A percentile compares a stretch with the other conserved stretches of the same genome.
Conservation (phyloP, 1,284 basidiomycete genomes). For the Irpex sp. region DNA sequence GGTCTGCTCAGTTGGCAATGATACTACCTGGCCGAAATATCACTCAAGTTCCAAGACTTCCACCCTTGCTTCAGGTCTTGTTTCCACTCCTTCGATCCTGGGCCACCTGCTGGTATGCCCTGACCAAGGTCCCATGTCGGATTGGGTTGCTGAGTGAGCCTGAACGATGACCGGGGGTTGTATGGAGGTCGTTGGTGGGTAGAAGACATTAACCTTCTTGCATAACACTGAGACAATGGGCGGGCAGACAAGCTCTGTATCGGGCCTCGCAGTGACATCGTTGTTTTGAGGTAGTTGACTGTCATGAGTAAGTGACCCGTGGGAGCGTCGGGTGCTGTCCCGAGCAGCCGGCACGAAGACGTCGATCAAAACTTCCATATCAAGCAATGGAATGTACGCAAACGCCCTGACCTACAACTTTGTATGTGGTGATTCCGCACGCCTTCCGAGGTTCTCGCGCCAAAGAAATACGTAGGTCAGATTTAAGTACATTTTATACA, state of each 20-base stretch:
- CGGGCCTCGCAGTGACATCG: neutral
- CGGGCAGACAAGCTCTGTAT: neutral
- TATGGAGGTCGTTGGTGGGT: conserved; percentile 23
- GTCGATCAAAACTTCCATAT: neutral
- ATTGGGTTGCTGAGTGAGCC: conserved; percentile 43
- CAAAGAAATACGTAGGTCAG: too few species aligned
- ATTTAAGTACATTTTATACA: too few species aligned
- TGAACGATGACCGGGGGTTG: conserved; percentile 32
- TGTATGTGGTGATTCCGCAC: too few species aligned
- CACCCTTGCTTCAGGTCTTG: conserved; percentile 33
- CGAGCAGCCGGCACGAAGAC: neutral
- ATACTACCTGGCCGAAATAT: conserved; percentile 13
- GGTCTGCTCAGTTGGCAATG: neutral
- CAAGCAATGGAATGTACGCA: neutral
- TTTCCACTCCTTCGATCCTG: conserved; percentile 30
- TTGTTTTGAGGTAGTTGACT: neutral
- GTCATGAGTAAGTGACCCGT: neutral
- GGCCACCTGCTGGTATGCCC: conserved; percentile 34
- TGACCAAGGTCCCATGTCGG: conserved; percentile 55
- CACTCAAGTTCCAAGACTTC: conserved; percentile 41
- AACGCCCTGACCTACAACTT: neutral
- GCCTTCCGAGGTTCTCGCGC: too few species aligned
- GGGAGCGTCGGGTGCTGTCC: neutral
- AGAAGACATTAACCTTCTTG: neutral
- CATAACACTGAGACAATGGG: neutral